Conservation (phyloP, 2,329 filamentous ascomycete species). For the Colletotrichum gigasporum region DNA sequence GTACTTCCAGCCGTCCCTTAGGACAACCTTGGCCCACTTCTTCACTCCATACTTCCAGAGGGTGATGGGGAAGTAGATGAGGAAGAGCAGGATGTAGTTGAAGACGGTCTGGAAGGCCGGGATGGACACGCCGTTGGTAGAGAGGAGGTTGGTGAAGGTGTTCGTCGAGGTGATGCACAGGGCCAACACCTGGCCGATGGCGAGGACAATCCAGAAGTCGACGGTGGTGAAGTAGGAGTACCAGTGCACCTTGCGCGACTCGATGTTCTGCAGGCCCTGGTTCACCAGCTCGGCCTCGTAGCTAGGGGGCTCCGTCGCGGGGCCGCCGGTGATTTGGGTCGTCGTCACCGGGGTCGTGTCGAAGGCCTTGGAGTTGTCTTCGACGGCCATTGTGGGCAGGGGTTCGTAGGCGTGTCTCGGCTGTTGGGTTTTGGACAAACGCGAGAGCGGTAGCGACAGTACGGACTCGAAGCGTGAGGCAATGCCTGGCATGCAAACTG, state of each 20-base stretch:
- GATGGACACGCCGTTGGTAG: constrained; percentile 74
- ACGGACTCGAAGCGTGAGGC: constrained; percentile 15
- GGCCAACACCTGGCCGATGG: constrained; percentile 84
- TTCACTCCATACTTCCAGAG: constrained; percentile 82
- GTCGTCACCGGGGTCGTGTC: constrained; percentile 29
- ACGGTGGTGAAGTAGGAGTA: constrained; percentile 82
- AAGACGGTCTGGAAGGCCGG: constrained; percentile 96
- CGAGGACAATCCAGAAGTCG: constrained; percentile 88
- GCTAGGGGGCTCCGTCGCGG: too few species aligned
- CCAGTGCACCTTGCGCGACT: constrained; percentile 65
- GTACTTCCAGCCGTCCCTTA: constrained; percentile 89
- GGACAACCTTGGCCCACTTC: constrained; percentile 71
- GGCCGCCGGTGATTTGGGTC: constrained; percentile 30
- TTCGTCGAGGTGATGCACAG: constrained; percentile 93
- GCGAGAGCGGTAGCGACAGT: constrained; percentile 30
- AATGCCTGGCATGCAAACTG: constrained; percentile 25
- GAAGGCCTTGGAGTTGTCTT: constrained; percentile 19
- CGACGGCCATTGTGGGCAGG: constrained; percentile 17
- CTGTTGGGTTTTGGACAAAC: constrained; percentile 33
- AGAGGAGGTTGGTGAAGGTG: constrained; percentile 85
- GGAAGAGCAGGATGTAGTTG: constrained; percentile 86
- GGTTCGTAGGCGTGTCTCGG: constrained; percentile 24
- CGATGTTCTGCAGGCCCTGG: constrained; percentile 63
- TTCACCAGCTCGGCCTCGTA: constrained; percentile 51
- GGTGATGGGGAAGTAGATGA: constrained; percentile 84